phyloP scores from a whole-genome alignment of 768 basidiomycete genomes.

The Agrocybe chaxingu region DNA sequence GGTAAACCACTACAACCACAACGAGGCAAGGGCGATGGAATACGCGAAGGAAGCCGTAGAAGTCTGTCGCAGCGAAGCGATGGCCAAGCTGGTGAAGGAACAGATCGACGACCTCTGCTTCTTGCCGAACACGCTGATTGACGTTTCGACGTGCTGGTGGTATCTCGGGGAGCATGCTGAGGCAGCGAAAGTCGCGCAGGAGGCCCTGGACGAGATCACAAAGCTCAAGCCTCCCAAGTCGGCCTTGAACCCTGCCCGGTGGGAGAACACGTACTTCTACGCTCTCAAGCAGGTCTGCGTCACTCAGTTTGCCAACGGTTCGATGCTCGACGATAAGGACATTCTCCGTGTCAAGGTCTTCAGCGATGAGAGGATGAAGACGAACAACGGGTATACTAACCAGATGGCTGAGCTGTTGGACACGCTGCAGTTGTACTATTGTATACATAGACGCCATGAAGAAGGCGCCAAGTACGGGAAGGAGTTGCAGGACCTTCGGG shows the following conservation, averaged over 20 bases:
- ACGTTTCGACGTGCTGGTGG: slow-evolving; percentile 2
- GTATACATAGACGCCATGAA: slow-evolving; percentile 3
- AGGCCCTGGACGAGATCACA: slow-evolving; percentile 4
- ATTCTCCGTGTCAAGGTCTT: too few relatives aligned
- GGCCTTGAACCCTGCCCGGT: slow-evolving; percentile 6
- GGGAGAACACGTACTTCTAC: slow-evolving; percentile 1
- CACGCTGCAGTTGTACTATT: slow-evolving; percentile 1
- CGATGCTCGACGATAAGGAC: too few relatives aligned
- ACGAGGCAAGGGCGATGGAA: neutral
- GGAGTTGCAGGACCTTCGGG: slow-evolving; percentile 3
- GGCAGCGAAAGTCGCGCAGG: slow-evolving; percentile 2
- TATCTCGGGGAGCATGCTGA: neutral
- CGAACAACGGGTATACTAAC: neutral
- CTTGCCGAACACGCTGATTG: slow-evolving; percentile 1
- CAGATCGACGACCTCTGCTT: neutral
- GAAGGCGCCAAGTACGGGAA: slow-evolving; percentile 1
- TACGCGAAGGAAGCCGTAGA: slow-evolving; percentile 7
- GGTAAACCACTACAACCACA: neutral
- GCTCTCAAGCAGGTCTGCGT: too few relatives aligned
- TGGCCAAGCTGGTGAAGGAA: neutral
- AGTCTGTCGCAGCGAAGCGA: neutral
- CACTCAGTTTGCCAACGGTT: too few relatives aligned
- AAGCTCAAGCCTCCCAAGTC: slow-evolving; percentile 1
- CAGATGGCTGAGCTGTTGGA: neutral
- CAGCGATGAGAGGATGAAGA: neutral